Evolutionary conservation across 1,139 yeast genomes (phyloP), one percentile per base, ranked within the genome.

Genomic region (Saccharomyces hybrid): DNA sequence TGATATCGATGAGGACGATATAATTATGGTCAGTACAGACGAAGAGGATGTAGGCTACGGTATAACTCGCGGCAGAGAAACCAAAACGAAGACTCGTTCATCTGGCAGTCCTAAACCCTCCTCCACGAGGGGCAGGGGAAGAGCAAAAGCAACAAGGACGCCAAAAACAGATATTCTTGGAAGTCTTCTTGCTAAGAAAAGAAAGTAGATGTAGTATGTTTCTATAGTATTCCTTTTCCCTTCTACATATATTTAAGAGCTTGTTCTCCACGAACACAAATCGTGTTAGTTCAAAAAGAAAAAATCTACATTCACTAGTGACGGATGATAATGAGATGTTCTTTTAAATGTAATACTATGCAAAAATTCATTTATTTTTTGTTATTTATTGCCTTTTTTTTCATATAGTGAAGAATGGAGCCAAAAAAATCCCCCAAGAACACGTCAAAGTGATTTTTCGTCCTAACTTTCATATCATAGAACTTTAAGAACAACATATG

Each of bases 151-250:
- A 28, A 49, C 60, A 4, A 59, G 56, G 14, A 61, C 67, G 1
- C 66, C 68, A 5, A 62, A 63, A 29, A 64, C 69, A 9, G 69
- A 64, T 49, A 61, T 60, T n/a, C 57, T 67, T 29, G 58, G 64
- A 26, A 60, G 59, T 26, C 50, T 66, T 7, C 48, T 66, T 7
- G 65, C 67, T 13, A 58, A 62, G 32, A 64, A 62, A 48, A 58
- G 58, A 25, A 61, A 54, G 47, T 56, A 52, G 49, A 6, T 47
- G 23, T 23, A 47, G 6, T 47, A n/a, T 3, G 16, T 2, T 8
- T 11, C 23, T 19, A 13, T n/a, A 13, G 38, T 32, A 32, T n/a
- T 13, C 13, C n/a, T 2, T 14, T 2, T 13, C 16, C 14, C 23
- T 19, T 19, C 23, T 32, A n/a, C 3, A 5, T 32, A n/a, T 32